phyloP scores from a whole-genome alignment of 202 grass and related monocot species.

The Hordeum pubiflorum region DNA sequence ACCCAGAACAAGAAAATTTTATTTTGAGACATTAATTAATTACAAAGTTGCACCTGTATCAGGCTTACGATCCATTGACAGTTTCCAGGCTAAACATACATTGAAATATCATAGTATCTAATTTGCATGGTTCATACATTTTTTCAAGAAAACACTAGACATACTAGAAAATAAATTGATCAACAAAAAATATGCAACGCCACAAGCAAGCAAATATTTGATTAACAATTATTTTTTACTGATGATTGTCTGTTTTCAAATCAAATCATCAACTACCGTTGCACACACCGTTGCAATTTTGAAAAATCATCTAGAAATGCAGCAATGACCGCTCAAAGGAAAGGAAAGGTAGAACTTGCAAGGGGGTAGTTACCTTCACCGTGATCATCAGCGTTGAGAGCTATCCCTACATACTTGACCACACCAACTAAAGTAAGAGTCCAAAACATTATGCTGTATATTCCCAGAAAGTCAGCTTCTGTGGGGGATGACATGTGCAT shows the following conservation, averaged over 20 bases:
- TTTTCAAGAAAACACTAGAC: neutral
- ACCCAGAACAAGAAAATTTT: neutral
- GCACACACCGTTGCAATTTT: neutral
- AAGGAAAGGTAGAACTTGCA: neutral
- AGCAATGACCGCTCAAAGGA: neutral
- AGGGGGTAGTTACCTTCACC: slow-evolving; percentile 47
- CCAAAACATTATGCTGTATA: slow-evolving; percentile 78
- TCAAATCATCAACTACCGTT: neutral
- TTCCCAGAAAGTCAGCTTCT: slow-evolving; percentile 50
- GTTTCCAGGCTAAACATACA: neutral
- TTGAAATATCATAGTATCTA: neutral
- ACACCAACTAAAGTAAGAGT: slow-evolving; percentile 64
- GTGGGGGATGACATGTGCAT: slow-evolving; percentile 60
- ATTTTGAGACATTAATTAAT: neutral
- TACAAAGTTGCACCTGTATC: neutral
- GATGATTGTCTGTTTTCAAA: neutral
- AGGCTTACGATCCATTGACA: neutral
- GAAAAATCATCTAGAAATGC: neutral
- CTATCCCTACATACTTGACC: slow-evolving; percentile 58
- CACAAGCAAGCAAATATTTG: neutral
- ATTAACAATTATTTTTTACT: neutral
- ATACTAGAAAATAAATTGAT: neutral
- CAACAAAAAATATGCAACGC: neutral
- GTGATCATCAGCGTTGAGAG: slow-evolving; percentile 57
- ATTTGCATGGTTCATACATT: neutral